Base-by-base conservation (phyloP, 2,329 filamentous ascomycete genomes). In the Graphium sp. region DNA sequence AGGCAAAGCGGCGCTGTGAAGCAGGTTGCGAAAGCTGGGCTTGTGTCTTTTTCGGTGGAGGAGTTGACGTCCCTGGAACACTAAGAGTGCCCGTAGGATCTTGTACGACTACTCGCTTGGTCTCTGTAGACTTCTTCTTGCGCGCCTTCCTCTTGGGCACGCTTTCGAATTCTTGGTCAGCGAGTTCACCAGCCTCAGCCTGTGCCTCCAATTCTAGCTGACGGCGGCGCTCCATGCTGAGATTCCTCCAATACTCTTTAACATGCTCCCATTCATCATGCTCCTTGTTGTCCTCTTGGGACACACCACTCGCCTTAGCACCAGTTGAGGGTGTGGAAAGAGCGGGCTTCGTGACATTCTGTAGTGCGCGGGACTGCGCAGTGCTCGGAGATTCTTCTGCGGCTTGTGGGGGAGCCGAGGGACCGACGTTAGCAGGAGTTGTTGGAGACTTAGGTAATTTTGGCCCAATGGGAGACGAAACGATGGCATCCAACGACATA, bases 401-500 rank as follows among this genome's bases (percentile, higher is more conserved):
- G 16, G 14, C 5, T n/a, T n/a, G n/a, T n/a, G n/a, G n/a, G n/a
- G n/a, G n/a, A n/a, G n/a, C n/a, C n/a, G n/a, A n/a, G n/a, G n/a
- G n/a, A n/a, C n/a, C n/a, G n/a, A n/a, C n/a, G n/a, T n/a, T n/a
- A n/a, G n/a, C n/a, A n/a, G n/a, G n/a, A n/a, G n/a, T n/a, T n/a
- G 7, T 18, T 7, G 4, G 25, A 5, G 7, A 8, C 10, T n/a
- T 20, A 20, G 3, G 27, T 16, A 7, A 15, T 16, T 15, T 22
- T 11, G 45, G 36, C 29, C 43, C 36, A 2, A 57, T 40, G 4
- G 76, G 70, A 26, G 62, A 70, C 13, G 74, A 66, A 2, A 82
- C 62, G 7, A 84, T 66, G 8, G 79, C 79, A 46, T 84, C 65
- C 6, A 85, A 57, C 5, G 77, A 84, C 41, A 71, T 59, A 41